These are phyloP conservation scores for Amphibolis antarctica DNA, from an alignment of 106 monocot species.

Conservation along the genomic window DNA sequence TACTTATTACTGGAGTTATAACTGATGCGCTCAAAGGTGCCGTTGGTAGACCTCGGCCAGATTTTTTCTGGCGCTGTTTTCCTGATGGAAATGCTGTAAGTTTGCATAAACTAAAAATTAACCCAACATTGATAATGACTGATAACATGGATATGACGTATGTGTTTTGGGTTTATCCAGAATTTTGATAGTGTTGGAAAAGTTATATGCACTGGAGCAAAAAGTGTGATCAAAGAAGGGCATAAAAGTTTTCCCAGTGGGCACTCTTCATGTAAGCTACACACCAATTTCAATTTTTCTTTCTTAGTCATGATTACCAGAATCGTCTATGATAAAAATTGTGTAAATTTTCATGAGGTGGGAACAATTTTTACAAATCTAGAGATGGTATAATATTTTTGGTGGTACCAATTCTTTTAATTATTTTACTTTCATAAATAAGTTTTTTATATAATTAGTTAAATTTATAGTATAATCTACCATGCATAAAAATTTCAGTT, in stretches of 20 bases:
- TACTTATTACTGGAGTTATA: constrained; percentile 54
- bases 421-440: not conserved
- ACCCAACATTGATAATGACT: constrained; percentile 11
- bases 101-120: not conserved
- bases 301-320: not conserved
- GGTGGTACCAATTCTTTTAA: not conserved
- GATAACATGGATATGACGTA: not conserved
- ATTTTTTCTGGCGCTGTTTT: constrained; percentile 77
- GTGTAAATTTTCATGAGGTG: too few species aligned
- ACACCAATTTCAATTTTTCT: not conserved
- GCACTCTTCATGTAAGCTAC: constrained; percentile 24
- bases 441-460: too few species aligned
- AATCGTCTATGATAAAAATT: not conserved
- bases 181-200: constrained; percentile 12
- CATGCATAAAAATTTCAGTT: too few species aligned
- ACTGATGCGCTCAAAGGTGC: constrained; percentile 64
- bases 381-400: too few species aligned
- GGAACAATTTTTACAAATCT: too few species aligned
- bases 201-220: constrained; percentile 19
- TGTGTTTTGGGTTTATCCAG: constrained; percentile 6
- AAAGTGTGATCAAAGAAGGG: constrained; percentile 24
- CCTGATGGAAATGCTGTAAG: constrained; percentile 47
- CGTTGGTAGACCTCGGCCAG: constrained; percentile 63
- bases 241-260: constrained; percentile 33
- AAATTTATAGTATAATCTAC: too few species aligned